Base-by-base conservation (phyloP, 768 basidiomycete species). In the Termitomyces sp. region DNA sequence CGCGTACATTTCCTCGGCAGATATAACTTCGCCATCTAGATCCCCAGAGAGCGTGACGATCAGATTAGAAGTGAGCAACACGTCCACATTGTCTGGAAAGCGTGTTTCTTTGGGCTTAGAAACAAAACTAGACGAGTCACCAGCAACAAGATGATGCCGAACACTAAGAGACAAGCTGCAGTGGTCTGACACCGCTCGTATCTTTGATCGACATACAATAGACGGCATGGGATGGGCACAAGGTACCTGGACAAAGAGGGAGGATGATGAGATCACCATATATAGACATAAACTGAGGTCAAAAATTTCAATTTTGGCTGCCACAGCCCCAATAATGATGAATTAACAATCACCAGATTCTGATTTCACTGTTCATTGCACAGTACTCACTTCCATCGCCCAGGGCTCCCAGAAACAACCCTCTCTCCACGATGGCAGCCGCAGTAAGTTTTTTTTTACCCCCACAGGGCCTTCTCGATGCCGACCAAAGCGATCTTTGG, bases 21-120 rank as follows among this genome's bases (percentile, higher is more conserved):
- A 58, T 28, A 84, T 68, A 56, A 65, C 60, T 50, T 60, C 67
- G 54, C 76, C 73, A 63, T 89, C 76, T 31, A 81, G 60, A 33
- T 70, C 70, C 41, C 86, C 88, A 56, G 80, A 74, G 60, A 90
- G 63, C 12, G 79, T 71, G 56, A 91, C 64, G 31, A 73, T 61
- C 41, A 89, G 61, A 64, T 77, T 74, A 7, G 83, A 77, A 38
- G 75, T 67, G 47, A 80, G 70, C 38, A 79, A 63, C 23, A 86
- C 73, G 64, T 85, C 81, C 30, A 85, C 64, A 43, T 70, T 64
- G 12, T 71, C 70, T 10, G 71, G 70, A 54, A 77, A 69, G 54
- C 71, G 63, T 62, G 76, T 50, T 64, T 60, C 74, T 54, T 70
- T 77, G 50, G 75, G 57, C 55, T 42, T 64, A 60, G 65, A 60